Evolutionary conservation across 2,329 filamentous ascomycete species (phyloP).

Genomic region (Penicillium glabrum): DNA sequence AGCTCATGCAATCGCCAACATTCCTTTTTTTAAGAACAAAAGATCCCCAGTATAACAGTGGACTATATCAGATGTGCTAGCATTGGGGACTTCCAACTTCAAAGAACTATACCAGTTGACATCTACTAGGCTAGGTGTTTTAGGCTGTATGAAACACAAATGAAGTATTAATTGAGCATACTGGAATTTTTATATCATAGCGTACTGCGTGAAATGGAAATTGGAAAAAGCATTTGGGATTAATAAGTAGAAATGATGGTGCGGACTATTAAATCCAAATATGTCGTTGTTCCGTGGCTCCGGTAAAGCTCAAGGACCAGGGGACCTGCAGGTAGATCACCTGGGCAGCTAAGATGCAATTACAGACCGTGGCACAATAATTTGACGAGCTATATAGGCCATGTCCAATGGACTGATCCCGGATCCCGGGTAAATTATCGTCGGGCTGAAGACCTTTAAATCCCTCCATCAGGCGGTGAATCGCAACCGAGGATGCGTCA

Average conservation of each 20-base stretch:
- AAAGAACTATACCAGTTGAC: not conserved
- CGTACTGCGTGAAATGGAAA: not conserved
- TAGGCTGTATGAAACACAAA: not conserved
- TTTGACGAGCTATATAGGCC: not conserved
- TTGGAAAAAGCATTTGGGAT: not conserved
- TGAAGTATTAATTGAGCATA: not conserved
- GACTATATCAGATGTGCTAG: too few relatives aligned
- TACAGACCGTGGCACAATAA: too few relatives aligned
- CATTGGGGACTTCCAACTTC: too few relatives aligned
- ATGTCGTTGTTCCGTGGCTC: not conserved
- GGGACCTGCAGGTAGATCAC: not conserved
- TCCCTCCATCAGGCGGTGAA: slow-evolving; percentile 16
- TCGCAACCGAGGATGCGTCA: slow-evolving; percentile 19
- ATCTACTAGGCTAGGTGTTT: not conserved
- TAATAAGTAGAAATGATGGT: not conserved
- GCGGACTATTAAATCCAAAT: not conserved
- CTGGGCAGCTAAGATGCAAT: too few relatives aligned
- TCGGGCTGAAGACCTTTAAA: not conserved
- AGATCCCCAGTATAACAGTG: too few relatives aligned
- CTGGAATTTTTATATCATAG: not conserved
- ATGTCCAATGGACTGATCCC: not conserved
- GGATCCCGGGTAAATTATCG: not conserved
- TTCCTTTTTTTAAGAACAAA: too few relatives aligned
- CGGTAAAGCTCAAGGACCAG: not conserved
- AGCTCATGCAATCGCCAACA: too few relatives aligned